phyloP scores from a whole-genome alignment of 352 stramenopile species.

The Phytophthora boehmeriae region DNA sequence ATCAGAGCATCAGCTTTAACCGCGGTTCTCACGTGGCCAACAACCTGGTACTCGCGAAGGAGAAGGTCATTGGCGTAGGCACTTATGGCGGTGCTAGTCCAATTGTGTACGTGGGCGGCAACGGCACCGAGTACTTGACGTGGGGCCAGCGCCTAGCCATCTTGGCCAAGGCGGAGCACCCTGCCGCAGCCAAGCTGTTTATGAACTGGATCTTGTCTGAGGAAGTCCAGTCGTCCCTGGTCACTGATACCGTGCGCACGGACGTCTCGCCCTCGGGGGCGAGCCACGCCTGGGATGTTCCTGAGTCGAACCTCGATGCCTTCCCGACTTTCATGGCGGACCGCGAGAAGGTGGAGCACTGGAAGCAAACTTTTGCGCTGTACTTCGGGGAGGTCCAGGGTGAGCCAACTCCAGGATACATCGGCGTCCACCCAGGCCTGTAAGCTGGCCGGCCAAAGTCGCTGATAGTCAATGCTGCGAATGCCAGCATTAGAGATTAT shows the following conservation, averaged over 20 bases:
- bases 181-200: constrained; percentile 22
- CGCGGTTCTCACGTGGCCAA: constrained; percentile 17
- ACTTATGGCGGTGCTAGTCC: constrained; percentile 8
- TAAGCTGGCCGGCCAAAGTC: constrained; percentile 2
- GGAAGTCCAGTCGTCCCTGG: constrained; percentile 22
- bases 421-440: constrained; percentile 37
- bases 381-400: constrained; percentile 54
- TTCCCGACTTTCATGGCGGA: constrained; percentile 50
- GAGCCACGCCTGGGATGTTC: constrained; percentile 28
- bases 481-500: too few species aligned
- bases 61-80: constrained; percentile 27
- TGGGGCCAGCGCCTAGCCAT: constrained; percentile 37
- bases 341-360: constrained; percentile 35
- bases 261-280: constrained; percentile 27
- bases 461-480: too few species aligned
- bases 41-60: constrained; percentile 12
- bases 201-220: constrained; percentile 35
- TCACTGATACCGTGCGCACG: constrained; percentile 27
- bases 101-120: constrained; percentile 17
- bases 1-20: constrained; percentile 26
- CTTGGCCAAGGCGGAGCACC: constrained; percentile 21
- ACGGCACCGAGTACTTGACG: constrained; percentile 31
- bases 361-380: constrained; percentile 38
- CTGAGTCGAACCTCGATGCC: constrained; percentile 19
- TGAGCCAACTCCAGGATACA: constrained; percentile 31